Evolutionary conservation across 2,329 filamentous ascomycete genomes (phyloP), one percentile per base, ranked within the genome.

Genomic region (Trichoderma guizhouense): DNA sequence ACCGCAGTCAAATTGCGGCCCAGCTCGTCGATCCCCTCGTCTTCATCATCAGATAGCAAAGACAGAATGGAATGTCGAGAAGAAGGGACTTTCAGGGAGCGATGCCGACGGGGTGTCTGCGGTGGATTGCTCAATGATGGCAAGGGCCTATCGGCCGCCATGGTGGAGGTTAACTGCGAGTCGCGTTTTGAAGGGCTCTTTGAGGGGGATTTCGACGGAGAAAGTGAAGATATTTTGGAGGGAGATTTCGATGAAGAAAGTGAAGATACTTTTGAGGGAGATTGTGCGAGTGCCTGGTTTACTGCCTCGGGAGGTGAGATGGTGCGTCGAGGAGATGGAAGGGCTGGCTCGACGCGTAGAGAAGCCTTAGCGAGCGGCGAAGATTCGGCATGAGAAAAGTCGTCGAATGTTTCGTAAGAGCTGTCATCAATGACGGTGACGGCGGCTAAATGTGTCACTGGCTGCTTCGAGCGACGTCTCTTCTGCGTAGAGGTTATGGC

Each of bases 61-160:
- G 84, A 85, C 58, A 85, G 78, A 65, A 86, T 79, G 60, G 83
- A 81, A 71, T 76, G 79, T 30, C 77, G 78, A 61, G 79, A 79
- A 3, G 79, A 80, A 1, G 81, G 76, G 7, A 74, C 75, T 12
- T 72, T 76, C 64, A 47, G 51, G 26, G 79, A 74, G 60, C 68
- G 76, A 6, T 75, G 74, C 3, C 75, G 76, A 3, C 77, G 73
- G 28, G 76, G 78, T 5, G 78, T 79, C 53, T 74, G 76, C 1
- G 79, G 79, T 9, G 75, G 78, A 12, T 64, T 72, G 36, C 55
- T 28, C 18, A 51, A n/a, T 6, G 71, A 47, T 18, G 75, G 73
- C 30, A 71, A 68, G 26, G 76, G 28, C 7, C 26, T 32, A 3
- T 60, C 36, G 26, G 12, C 15, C 21, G 47, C 18, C 7, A 3